Evolutionary conservation across 495 filamentous ascomycete genomes (phyloP).

Genomic region (Tuber borchii): DNA sequence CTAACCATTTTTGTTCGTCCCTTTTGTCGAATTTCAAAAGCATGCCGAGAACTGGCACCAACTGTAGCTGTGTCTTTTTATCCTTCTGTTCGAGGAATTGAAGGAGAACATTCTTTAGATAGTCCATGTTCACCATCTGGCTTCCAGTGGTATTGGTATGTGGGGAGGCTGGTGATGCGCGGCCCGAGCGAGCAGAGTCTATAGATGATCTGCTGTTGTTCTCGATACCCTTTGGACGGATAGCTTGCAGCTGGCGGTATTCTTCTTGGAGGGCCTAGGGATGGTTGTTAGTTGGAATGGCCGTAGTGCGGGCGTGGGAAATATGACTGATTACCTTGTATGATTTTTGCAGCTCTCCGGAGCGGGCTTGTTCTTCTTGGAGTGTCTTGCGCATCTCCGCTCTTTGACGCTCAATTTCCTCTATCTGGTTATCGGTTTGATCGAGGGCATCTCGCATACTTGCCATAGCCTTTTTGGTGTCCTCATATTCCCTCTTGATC

Average conservation of each 20-base stretch:
- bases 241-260: constrained; percentile 38
- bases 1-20: constrained; percentile 85
- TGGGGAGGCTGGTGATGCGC: constrained; percentile 44
- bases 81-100: constrained; percentile 95
- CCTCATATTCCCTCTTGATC: constrained; percentile 62
- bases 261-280: constrained; percentile 39
- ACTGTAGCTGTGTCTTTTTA: constrained; percentile 78
- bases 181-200: constrained; percentile 54
- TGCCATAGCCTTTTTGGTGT: constrained; percentile 69
- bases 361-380: constrained; percentile 65
- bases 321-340: constrained; percentile 48
- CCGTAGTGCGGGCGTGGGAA: not conserved
- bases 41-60: constrained; percentile 86
- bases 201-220: constrained; percentile 47
- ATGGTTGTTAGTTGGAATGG: not conserved
- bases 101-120: constrained; percentile 89
- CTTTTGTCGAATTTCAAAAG: constrained; percentile 85
- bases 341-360: constrained; percentile 75
- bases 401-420: constrained; percentile 74
- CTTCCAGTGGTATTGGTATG: constrained; percentile 45
- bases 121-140: constrained; percentile 60
- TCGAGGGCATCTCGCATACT: constrained; percentile 75
- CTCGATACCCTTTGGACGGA: constrained; percentile 33
- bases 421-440: constrained; percentile 74
- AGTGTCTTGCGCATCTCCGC: constrained; percentile 64